Base-by-base conservation (phyloP, 2,329 filamentous ascomycete species). In the Penicillium sp. region DNA sequence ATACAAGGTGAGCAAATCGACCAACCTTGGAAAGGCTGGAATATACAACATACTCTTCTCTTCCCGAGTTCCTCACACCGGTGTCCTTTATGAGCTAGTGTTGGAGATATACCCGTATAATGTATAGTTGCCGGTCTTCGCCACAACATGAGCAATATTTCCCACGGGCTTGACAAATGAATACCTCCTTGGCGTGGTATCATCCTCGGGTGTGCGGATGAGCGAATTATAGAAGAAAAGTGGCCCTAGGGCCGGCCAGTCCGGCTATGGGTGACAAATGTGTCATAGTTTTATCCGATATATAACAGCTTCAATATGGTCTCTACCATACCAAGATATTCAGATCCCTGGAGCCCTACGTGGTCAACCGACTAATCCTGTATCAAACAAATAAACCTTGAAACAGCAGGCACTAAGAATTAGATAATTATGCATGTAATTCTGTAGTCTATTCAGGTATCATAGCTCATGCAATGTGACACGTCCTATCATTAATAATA, bases 401-500 rank as follows among this genome's bases (percentile, higher is more conserved):
- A 4, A 31, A 46, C 4, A 48, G 34, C 3, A 4, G 31, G 21
- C 33, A 49, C 21, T 49, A 38, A 31, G 16, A 13, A 29, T 6
- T 16, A 21, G 27, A 49, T n/a, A 50, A 27, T 50, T 27, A 38
- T 34, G 21, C 29, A 50, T 51, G 31, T 31, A 29, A 50, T 50
- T 55, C 8, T 34, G 27, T 43, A 15, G 21, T 55, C n/a, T 50
- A 50, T 27, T 38, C 16, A 50, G 52, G 52, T 49, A 55, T 55
- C 52, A 43, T 55, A 55, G 38, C 52, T 50, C 52, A 50, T 50
- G 31, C 47, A 44, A 51, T 39, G 53, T 11, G 46, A 55, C 39
- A 43, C 53, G 4, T 55, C 36, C 29, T 52, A 55, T 55, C 39
- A 51, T 55, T 51, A 55, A 44, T 55, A 55, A 36, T 50, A 21